Evolutionary conservation across 106 monocot species (phyloP).

Genomic region (Posidonia australis): DNA sequence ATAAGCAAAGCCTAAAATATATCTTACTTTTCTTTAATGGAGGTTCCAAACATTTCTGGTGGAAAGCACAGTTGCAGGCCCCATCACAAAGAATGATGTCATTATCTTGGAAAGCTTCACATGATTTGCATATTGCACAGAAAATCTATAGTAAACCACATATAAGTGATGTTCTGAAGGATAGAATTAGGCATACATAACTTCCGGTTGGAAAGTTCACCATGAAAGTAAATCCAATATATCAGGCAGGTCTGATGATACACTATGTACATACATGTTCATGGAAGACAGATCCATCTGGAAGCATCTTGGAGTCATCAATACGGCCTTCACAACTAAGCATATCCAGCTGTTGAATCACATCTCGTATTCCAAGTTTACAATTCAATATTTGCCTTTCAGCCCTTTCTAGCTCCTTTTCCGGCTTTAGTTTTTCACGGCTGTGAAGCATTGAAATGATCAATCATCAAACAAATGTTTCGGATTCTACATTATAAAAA

Average conservation of each 20-base stretch:
- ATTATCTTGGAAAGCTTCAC: constrained; percentile 59
- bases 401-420: constrained; percentile 79
- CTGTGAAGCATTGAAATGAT: constrained; percentile 23
- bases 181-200: constrained; percentile 4
- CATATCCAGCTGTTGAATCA: constrained; percentile 53
- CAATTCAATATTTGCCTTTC: constrained; percentile 62
- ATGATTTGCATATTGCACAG: constrained; percentile 71
- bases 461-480: neutral
- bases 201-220: too few relatives aligned
- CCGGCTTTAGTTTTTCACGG: constrained; percentile 77
- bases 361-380: constrained; percentile 77
- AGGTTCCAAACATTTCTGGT: constrained; percentile 72
- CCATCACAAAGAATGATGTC: constrained; percentile 69
- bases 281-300: constrained; percentile 57
- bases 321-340: constrained; percentile 53
- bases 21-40: constrained; percentile 26
- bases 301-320: constrained; percentile 32
- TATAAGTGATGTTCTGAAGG: constrained; percentile 4
- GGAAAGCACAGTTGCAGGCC: constrained; percentile 59
- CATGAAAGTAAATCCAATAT: too few relatives aligned
- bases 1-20: too few relatives aligned
- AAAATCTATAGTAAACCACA: constrained; percentile 30
- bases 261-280: constrained; percentile 43
- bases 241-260: neutral
- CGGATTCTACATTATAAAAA: neutral